A percentile compares a stretch with the other conserved stretches of the same genome.
phyloP scores from a whole-genome alignment of 805 yeast genomes.

The Candida fluviatilis region DNA sequence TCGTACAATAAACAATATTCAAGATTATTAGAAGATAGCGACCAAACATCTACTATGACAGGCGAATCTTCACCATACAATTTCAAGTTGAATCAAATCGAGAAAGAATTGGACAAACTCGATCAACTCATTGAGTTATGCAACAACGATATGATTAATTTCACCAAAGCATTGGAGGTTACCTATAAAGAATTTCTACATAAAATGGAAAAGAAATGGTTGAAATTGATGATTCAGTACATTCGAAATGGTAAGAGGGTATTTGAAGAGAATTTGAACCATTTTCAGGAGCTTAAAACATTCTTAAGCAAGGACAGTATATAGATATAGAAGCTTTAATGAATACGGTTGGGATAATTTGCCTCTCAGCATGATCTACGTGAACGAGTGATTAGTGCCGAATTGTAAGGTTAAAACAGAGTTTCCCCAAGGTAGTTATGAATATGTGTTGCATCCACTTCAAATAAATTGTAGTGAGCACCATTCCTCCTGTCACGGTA shows the following conservation, averaged over 20 bases:
- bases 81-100: constrained; percentile 30
- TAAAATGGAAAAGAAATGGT: constrained; percentile 41
- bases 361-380: too few relatives aligned
- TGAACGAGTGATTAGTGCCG: too few relatives aligned
- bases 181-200: constrained; percentile 35
- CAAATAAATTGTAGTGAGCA: too few relatives aligned
- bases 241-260: constrained; percentile 31
- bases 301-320: constrained; percentile 3
- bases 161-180: constrained; percentile 40
- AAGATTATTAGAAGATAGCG: constrained; percentile 5
- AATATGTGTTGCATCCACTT: too few relatives aligned
- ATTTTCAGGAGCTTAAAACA: constrained; percentile 32
- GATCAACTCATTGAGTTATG: constrained; percentile 45
- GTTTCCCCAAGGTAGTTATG: too few relatives aligned
- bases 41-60: neutral
- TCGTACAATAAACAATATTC: constrained; percentile 9
- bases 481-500: too few relatives aligned
- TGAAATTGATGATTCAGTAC: constrained; percentile 32
- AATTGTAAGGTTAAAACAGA: too few relatives aligned
- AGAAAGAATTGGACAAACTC: constrained; percentile 40
- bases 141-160: constrained; percentile 38
- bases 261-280: constrained; percentile 25
- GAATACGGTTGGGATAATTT: too few relatives aligned
- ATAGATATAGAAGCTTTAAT: constrained; percentile 3
- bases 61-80: constrained; percentile 15